These are phyloP conservation scores for Prunus yedoensis DNA, from an alignment of 331 rosid genomes.

Conservation along the genomic window DNA sequence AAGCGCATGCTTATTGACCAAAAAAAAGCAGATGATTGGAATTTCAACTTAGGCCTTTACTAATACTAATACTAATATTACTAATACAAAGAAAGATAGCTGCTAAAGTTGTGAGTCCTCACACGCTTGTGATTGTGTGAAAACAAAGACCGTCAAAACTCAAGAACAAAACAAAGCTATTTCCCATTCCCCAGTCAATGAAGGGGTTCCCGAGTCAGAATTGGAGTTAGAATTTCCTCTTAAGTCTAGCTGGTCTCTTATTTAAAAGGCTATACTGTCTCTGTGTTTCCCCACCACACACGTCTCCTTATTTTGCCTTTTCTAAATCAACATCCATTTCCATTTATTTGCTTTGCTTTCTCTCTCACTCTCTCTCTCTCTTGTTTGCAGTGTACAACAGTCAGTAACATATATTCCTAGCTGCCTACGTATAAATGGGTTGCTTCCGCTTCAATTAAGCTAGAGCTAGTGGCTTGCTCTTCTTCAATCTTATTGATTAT, in stretches of 20 bases:
- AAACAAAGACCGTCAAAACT: constrained; percentile 1
- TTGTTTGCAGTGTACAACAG: neutral
- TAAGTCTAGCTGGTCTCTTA: too few relatives aligned
- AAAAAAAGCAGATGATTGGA: neutral
- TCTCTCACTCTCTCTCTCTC: constrained; percentile 2
- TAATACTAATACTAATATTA: too few relatives aligned
- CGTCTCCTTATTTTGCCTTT: neutral
- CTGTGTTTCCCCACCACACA: neutral
- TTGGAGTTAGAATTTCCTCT: constrained; percentile 1
- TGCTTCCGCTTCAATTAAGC: neutral
- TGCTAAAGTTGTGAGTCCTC: neutral
- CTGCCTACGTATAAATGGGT: neutral
- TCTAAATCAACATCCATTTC: neutral
- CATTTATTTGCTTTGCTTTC: neutral
- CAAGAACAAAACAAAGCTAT: neutral
- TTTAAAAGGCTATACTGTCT: too few relatives aligned
- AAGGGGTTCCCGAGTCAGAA: constrained; percentile 1
- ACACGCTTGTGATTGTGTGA: constrained; percentile 25
- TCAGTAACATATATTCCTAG: neutral
- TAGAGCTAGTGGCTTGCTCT: neutral
- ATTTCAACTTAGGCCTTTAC: constrained; percentile 2
- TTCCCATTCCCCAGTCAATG: constrained; percentile 19
- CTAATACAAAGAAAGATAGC: too few relatives aligned
- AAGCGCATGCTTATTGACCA: constrained; percentile 31
- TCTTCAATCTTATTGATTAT: neutral